Percentiles rank a stretch among this genome's conserved stretches.
phyloP scores from a whole-genome alignment of 2,329 filamentous ascomycete species.

The Talaromyces islandicus region DNA sequence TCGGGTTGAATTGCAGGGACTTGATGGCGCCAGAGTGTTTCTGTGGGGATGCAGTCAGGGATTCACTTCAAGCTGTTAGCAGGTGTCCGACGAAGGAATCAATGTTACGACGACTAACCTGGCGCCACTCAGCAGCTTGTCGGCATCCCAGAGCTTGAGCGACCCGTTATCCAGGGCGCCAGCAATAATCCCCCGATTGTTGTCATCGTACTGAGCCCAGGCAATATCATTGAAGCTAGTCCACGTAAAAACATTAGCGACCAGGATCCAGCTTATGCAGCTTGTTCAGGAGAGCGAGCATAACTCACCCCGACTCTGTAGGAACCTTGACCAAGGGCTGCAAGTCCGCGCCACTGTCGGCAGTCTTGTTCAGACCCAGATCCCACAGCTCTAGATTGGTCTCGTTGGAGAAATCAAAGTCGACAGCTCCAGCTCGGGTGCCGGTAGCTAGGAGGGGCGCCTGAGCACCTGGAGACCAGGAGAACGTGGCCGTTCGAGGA shows the following conservation, averaged over 20 bases:
- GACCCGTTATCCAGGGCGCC: constrained; percentile 92
- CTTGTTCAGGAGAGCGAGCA: constrained; percentile 11
- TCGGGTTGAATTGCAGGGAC: constrained; percentile 91
- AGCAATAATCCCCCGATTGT: constrained; percentile 83
- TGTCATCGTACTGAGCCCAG: constrained; percentile 77
- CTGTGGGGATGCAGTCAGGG: constrained; percentile 76
- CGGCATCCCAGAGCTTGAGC: constrained; percentile 89
- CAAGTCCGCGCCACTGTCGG: constrained; percentile 71
- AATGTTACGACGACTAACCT: constrained; percentile 36
- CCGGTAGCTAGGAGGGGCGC: constrained; percentile 85
- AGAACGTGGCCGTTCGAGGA: constrained; percentile 91
- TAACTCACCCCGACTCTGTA: constrained; percentile 74
- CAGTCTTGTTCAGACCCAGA: constrained; percentile 68
- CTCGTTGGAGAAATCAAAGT: constrained; percentile 95
- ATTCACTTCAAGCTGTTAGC: constrained; percentile 46
- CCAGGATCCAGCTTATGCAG: background rate
- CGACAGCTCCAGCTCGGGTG: constrained; percentile 88
- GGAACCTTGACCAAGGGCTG: constrained; percentile 76
- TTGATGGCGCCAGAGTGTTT: constrained; percentile 94
- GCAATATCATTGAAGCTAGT: constrained; percentile 91
- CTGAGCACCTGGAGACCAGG: constrained; percentile 80
- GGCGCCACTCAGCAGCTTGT: constrained; percentile 52
- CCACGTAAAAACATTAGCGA: background rate
- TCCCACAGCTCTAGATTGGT: constrained; percentile 97
- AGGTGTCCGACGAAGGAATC: background rate